Percentiles rank a stretch among this genome's conserved stretches.
These are phyloP conservation scores for Ambrosia hybrid DNA, from an alignment of 140 eudicot species.

Conservation along the genomic window DNA sequence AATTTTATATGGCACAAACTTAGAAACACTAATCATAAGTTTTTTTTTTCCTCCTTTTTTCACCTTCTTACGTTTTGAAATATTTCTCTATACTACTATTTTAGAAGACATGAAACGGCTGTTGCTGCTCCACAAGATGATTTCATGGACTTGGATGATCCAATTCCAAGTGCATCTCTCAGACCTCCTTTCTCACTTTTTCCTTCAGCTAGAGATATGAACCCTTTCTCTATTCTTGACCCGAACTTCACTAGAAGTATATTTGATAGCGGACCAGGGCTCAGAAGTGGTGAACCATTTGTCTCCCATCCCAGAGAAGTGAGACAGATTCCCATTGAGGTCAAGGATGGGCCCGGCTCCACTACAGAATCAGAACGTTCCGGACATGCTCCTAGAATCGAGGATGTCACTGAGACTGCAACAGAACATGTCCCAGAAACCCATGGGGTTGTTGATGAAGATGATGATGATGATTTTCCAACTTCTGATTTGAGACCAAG, in stretches of 20 bases:
- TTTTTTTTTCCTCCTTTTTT: slow-evolving; percentile 9
- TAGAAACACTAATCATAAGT: background rate
- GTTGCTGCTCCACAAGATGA: slow-evolving; percentile 59
- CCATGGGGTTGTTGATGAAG: slow-evolving; percentile 59
- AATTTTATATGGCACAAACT: background rate
- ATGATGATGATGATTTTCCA: slow-evolving; percentile 39
- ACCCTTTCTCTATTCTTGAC: slow-evolving; percentile 73
- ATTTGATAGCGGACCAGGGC: slow-evolving; percentile 51
- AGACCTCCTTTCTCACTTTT: slow-evolving; percentile 55
- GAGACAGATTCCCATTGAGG: slow-evolving; percentile 89
- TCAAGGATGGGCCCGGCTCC: slow-evolving; percentile 68
- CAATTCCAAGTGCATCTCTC: slow-evolving; percentile 32
- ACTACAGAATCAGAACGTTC: slow-evolving; percentile 51
- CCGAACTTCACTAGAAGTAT: slow-evolving; percentile 54
- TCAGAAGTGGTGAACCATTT: slow-evolving; percentile 48
- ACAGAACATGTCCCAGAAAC: slow-evolving; percentile 54
- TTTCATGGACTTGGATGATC: slow-evolving; percentile 83
- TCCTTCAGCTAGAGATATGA: slow-evolving; percentile 49
- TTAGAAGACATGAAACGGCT: slow-evolving; percentile 48
- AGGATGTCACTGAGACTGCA: slow-evolving; percentile 70
- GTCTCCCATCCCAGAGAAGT: slow-evolving; percentile 97
- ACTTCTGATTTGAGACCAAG: slow-evolving; percentile 46
- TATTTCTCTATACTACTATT: slow-evolving; percentile 3
- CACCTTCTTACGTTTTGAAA: slow-evolving; percentile 10
- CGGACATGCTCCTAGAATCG: slow-evolving; percentile 65